Conservation (phyloP, 495 filamentous ascomycete genomes). For the Daldinia concentrica region DNA sequence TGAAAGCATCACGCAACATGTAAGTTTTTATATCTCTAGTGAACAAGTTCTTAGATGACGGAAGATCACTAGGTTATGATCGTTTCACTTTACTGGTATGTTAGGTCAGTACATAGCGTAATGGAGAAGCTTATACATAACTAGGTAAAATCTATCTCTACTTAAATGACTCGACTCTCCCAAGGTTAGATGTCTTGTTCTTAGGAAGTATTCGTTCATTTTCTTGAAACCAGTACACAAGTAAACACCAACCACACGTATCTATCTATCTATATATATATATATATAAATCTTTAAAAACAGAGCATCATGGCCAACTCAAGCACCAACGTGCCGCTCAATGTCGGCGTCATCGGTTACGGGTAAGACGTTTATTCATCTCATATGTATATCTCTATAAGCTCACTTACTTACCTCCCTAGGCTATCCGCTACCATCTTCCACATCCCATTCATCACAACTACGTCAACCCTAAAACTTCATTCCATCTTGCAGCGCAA, state of each 20-base stretch:
- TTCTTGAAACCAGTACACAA: not conserved
- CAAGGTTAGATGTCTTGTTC: not conserved
- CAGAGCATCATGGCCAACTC: slow-evolving; percentile 32
- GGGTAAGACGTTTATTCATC: slow-evolving; percentile 50
- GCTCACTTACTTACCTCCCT: slow-evolving; percentile 14
- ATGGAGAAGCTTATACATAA: too few relatives aligned
- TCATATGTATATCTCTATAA: slow-evolving; percentile 4
- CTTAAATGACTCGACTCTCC: not conserved
- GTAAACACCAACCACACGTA: not conserved
- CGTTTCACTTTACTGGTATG: too few relatives aligned
- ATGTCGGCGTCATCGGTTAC: slow-evolving; percentile 65
- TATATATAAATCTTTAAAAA: not conserved
- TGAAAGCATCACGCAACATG: slow-evolving; percentile 19
- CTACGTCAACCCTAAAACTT: slow-evolving; percentile 70
- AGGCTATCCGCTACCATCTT: slow-evolving; percentile 87
- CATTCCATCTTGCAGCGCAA: slow-evolving; percentile 81
- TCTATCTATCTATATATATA: not conserved
- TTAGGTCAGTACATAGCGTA: too few relatives aligned
- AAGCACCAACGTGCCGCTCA: slow-evolving; percentile 50
- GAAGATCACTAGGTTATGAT: too few relatives aligned
- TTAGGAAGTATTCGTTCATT: not conserved
- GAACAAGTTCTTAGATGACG: not conserved
- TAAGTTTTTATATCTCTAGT: slow-evolving; percentile 1
- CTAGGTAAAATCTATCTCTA: not conserved
- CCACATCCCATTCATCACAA: slow-evolving; percentile 85